Evolutionary conservation across 176 grass and related monocot genomes (phyloP).

Genomic region (Triticum urartu): DNA sequence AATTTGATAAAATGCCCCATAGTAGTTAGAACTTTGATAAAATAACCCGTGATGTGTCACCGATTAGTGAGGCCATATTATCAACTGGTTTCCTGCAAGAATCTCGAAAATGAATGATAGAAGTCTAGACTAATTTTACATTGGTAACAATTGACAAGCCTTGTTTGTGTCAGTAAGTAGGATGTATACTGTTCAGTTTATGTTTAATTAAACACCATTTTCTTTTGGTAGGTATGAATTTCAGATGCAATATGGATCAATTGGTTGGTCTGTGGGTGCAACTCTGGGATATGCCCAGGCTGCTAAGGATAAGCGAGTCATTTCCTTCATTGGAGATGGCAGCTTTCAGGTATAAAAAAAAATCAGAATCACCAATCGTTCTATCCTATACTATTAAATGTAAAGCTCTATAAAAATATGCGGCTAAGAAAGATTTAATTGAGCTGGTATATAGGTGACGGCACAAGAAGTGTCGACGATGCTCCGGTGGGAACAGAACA

Average conservation of each 20-base stretch:
- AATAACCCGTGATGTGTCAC: not conserved
- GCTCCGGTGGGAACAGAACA: constrained; percentile 52
- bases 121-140: not conserved
- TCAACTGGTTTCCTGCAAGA: not conserved
- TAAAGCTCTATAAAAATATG: not conserved
- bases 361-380: not conserved
- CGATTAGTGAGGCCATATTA: not conserved
- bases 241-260: constrained; percentile 68
- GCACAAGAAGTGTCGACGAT: constrained; percentile 62
- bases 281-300: constrained; percentile 50
- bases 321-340: constrained; percentile 61
- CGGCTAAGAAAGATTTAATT: not conserved
- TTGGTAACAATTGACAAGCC: not conserved
- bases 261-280: constrained; percentile 56
- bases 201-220: not conserved
- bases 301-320: constrained; percentile 57
- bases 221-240: constrained; percentile 46
- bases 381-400: not conserved
- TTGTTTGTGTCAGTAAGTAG: not conserved
- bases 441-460: constrained; percentile 32
- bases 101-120: not conserved
- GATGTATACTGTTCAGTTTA: not conserved
- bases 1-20: not conserved
- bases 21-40: not conserved
- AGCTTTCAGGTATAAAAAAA: constrained; percentile 51